Evolutionary conservation across 2,329 filamentous ascomycete genomes (phyloP).

Genomic region (Ceratocystis alfenasii): DNA sequence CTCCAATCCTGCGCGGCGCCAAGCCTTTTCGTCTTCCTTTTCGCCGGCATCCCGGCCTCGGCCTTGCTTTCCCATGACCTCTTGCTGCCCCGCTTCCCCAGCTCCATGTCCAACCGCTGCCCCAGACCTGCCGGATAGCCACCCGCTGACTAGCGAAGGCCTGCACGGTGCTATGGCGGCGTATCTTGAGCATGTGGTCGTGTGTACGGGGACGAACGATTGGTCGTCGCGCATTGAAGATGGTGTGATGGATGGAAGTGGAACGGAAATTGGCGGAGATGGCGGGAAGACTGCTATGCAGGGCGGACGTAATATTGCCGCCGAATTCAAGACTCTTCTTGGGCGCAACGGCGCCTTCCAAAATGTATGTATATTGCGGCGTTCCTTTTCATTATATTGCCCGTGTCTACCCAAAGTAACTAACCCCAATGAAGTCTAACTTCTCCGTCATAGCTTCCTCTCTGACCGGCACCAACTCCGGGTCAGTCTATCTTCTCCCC

Average conservation of each 20-base stretch:
- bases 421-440: conserved; percentile 55
- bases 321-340: conserved; percentile 58
- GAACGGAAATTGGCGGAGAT: background rate
- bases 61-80: conserved; percentile 13
- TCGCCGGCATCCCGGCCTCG: background rate
- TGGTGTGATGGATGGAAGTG: background rate
- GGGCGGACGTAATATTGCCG: conserved; percentile 43
- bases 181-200: conserved; percentile 71
- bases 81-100: conserved; percentile 6
- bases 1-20: background rate
- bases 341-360: conserved; percentile 53
- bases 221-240: conserved; percentile 81
- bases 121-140: conserved; percentile 49
- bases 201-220: conserved; percentile 68
- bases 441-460: conserved; percentile 69
- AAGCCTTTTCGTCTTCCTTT: background rate
- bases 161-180: conserved; percentile 51
- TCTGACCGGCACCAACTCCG: conserved; percentile 43
- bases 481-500: conserved; percentile 58
- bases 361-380: conserved; percentile 41
- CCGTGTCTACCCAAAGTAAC: background rate
- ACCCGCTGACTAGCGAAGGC: conserved; percentile 53
- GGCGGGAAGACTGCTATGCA: background rate
- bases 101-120: conserved; percentile 48
- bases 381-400: background rate